Conservation (phyloP, 2,329 filamentous ascomycete species). For the Pyricularia grisea region DNA sequence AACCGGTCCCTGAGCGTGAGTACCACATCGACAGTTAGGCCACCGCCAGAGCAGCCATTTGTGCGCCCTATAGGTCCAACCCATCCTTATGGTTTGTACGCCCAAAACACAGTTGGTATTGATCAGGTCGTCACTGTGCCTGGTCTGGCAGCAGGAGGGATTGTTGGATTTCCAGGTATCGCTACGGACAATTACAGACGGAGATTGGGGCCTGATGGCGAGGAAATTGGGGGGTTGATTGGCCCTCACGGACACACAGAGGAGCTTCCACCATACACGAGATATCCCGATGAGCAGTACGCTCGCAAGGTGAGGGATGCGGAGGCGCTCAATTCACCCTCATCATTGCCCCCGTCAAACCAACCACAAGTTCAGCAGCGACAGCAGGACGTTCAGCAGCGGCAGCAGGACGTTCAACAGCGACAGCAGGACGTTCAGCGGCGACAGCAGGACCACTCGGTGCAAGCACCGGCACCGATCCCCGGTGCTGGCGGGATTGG, state of each 20-base stretch:
- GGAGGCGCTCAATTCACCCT: not conserved
- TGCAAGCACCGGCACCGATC: constrained; percentile 18
- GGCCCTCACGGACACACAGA: constrained; percentile 84
- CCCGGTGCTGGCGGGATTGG: constrained; percentile 53
- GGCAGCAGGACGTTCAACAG: too few species aligned
- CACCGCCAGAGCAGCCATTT: constrained; percentile 34
- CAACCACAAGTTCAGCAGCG: constrained; percentile 8
- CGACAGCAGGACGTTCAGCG: too few species aligned
- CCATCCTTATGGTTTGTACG: constrained; percentile 81
- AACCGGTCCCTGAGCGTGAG: constrained; percentile 62
- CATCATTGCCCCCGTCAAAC: constrained; percentile 5
- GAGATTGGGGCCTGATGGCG: constrained; percentile 67
- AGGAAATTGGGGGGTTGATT: constrained; percentile 80
- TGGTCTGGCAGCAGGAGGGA: constrained; percentile 19
- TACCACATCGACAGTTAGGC: constrained; percentile 33
- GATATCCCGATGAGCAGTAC: constrained; percentile 70
- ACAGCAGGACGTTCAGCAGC: too few species aligned
- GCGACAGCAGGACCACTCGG: constrained; percentile 1
- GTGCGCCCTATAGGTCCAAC: constrained; percentile 57
- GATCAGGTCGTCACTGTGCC: constrained; percentile 18
- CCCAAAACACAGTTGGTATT: constrained; percentile 64
- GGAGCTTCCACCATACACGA: constrained; percentile 82
- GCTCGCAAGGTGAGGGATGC: constrained; percentile 39
- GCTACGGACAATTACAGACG: constrained; percentile 55
- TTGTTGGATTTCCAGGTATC: constrained; percentile 66